Conservation (phyloP, 2,329 filamentous ascomycete genomes). For the Stagonosporopsis rhizophila region DNA sequence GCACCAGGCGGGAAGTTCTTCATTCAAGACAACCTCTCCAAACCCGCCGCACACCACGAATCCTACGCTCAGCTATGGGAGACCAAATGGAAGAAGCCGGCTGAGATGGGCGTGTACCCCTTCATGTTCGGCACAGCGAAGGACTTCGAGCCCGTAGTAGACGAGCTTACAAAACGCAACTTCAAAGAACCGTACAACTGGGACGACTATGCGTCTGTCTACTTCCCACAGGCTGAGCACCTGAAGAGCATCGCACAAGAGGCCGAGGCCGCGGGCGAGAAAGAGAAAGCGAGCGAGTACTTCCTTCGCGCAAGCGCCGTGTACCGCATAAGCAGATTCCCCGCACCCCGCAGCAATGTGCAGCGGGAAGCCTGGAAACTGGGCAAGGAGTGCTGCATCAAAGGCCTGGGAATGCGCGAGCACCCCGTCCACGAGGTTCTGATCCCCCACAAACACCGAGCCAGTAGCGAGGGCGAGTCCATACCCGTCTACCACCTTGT, state of each 20-base stretch:
- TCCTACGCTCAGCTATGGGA: slow-evolving; percentile 66
- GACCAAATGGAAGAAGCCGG: slow-evolving; percentile 75
- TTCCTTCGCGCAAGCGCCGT: slow-evolving; percentile 66
- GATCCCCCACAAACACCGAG: slow-evolving; percentile 64
- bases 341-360: slow-evolving; percentile 56
- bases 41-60: slow-evolving; percentile 55
- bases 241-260: slow-evolving; percentile 63
- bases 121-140: slow-evolving; percentile 75
- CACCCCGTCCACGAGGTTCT: slow-evolving; percentile 68
- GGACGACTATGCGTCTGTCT: slow-evolving; percentile 67
- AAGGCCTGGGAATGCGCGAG: slow-evolving; percentile 54
- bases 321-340: slow-evolving; percentile 77
- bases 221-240: slow-evolving; percentile 67
- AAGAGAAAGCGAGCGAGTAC: slow-evolving; percentile 63
- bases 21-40: slow-evolving; percentile 55
- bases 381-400: slow-evolving; percentile 70
- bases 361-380: slow-evolving; percentile 69
- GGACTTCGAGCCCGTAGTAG: slow-evolving; percentile 74
- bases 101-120: slow-evolving; percentile 69
- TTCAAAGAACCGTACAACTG: slow-evolving; percentile 70
- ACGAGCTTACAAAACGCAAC: slow-evolving; percentile 65
- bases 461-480: slow-evolving; percentile 58
- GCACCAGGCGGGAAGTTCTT: slow-evolving; percentile 53
- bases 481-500: slow-evolving; percentile 73
- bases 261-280: slow-evolving; percentile 58